phyloP scores from a whole-genome alignment of 1,284 basidiomycete species.

The Moniliophthora roreri region DNA sequence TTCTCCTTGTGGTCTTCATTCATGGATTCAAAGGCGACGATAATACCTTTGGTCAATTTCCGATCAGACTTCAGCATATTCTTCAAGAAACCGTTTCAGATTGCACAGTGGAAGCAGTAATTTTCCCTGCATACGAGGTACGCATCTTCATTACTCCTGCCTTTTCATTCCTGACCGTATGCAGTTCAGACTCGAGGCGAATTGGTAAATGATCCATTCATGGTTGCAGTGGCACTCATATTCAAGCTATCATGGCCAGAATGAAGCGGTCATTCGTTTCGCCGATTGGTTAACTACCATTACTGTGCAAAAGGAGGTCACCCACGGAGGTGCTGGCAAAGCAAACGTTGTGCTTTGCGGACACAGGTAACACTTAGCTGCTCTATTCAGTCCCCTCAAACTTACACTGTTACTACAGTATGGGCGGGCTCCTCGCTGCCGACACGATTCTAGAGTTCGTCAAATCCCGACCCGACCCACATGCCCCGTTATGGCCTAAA shows the following conservation, averaged over 20 bases:
- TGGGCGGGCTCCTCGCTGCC: constrained; percentile 88
- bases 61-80: constrained; percentile 75
- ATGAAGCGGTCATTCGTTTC: constrained; percentile 78
- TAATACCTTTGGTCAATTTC: constrained; percentile 76
- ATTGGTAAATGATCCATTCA: constrained; percentile 53
- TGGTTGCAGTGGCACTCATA: constrained; percentile 5
- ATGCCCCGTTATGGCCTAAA: constrained; percentile 79
- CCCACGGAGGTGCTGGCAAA: constrained; percentile 71
- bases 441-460: constrained; percentile 81
- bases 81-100: constrained; percentile 58
- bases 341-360: constrained; percentile 87
- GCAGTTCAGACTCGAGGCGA: constrained; percentile 75
- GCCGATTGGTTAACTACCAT: constrained; percentile 87
- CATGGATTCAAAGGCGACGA: constrained; percentile 77
- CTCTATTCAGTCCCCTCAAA: not conserved
- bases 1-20: constrained; percentile 60
- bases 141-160: constrained; percentile 17
- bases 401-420: constrained; percentile 46
- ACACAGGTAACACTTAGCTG: constrained; percentile 64
- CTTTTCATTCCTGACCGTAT: constrained; percentile 11
- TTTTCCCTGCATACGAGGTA: constrained; percentile 92
- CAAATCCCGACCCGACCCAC: constrained; percentile 56
- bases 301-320: constrained; percentile 78
- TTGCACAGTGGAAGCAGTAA: constrained; percentile 65
- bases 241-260: constrained; percentile 39